Evolutionary conservation across 2,329 filamentous ascomycete species (phyloP).

Genomic region (Epichloe coenophiala): DNA sequence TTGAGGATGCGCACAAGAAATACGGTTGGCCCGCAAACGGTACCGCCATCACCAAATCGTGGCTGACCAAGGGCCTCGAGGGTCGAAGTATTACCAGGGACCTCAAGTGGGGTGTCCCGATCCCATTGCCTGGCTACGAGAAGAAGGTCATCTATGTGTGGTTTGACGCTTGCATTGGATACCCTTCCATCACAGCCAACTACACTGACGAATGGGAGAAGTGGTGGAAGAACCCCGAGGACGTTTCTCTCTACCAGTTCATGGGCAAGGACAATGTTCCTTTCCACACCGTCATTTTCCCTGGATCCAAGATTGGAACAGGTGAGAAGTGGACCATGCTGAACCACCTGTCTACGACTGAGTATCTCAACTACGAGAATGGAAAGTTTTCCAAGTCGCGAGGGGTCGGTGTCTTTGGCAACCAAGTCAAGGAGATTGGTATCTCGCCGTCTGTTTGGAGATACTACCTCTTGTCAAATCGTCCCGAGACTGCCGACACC

Average conservation of each 20-base stretch:
- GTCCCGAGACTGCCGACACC: conserved; percentile 74
- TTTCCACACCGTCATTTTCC: conserved; percentile 78
- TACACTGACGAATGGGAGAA: conserved; percentile 83
- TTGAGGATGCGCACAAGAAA: conserved; percentile 56
- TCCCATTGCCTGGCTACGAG: conserved; percentile 36
- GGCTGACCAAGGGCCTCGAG: conserved; percentile 74
- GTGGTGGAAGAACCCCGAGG: conserved; percentile 86
- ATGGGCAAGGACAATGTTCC: conserved; percentile 67
- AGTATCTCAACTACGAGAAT: conserved; percentile 74
- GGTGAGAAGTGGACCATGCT: conserved; percentile 80
- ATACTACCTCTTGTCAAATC: conserved; percentile 75
- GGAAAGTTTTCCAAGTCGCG: conserved; percentile 91
- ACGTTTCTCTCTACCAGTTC: conserved; percentile 86
- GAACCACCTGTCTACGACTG: conserved; percentile 76
- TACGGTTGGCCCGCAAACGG: conserved; percentile 68
- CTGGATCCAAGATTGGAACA: conserved; percentile 73
- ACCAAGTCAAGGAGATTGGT: conserved; percentile 75
- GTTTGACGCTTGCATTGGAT: conserved; percentile 90
- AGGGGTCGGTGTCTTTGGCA: conserved; percentile 82
- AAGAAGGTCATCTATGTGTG: conserved; percentile 77
- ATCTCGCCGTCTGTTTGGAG: conserved; percentile 82
- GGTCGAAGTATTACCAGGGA: conserved; percentile 84
- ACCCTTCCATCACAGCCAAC: conserved; percentile 85
- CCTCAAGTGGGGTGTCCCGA: conserved; percentile 70
- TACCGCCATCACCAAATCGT: conserved; percentile 62